Evolutionary conservation across 2,329 filamentous ascomycete species (phyloP).

Genomic region (Hypoxylon sp.): DNA sequence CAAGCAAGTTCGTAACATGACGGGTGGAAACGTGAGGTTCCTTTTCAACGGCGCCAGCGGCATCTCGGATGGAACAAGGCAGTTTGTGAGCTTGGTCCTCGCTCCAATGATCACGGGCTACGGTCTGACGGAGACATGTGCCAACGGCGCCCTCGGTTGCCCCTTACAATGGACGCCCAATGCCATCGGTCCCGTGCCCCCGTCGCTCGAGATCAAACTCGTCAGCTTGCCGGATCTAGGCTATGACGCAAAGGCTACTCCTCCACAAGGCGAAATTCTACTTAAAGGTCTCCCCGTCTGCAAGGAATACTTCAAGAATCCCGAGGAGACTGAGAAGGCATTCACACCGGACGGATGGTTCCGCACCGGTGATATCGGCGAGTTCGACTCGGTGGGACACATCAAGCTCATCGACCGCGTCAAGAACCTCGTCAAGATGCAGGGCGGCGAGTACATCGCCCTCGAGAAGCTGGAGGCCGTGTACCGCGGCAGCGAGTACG

Average conservation of each 20-base stretch:
- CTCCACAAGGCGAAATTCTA: constrained; percentile 93
- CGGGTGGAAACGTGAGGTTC: constrained; percentile 88
- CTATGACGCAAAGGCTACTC: constrained; percentile 80
- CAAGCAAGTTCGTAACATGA: constrained; percentile 90
- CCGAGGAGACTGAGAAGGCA: constrained; percentile 84
- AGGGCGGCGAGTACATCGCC: constrained; percentile 96
- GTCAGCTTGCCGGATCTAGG: constrained; percentile 92
- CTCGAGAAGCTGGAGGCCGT: constrained; percentile 95
- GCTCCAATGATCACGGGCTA: constrained; percentile 96
- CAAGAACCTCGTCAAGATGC: constrained; percentile 98
- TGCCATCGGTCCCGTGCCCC: constrained; percentile 83
- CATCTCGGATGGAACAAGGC: constrained; percentile 87
- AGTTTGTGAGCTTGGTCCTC: constrained; percentile 92
- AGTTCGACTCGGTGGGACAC: constrained; percentile 85
- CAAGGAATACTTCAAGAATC: constrained; percentile 85
- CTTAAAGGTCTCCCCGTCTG: constrained; percentile 85
- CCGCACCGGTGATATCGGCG: constrained; percentile 95
- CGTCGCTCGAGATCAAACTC: constrained; percentile 88
- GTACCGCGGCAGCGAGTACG: constrained; percentile 84
- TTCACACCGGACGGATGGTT: constrained; percentile 93
- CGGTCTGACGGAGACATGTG: constrained; percentile 92
- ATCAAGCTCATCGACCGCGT: constrained; percentile 92
- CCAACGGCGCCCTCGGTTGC: constrained; percentile 85
- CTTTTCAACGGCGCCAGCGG: constrained; percentile 96
- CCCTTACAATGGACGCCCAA: constrained; percentile 86